Percentiles rank a stretch among this genome's conserved stretches.
These are phyloP conservation scores for Linnemannia schmuckeri DNA, from an alignment of 192 early-diverging fungal genomes.

Conservation along the genomic window DNA sequence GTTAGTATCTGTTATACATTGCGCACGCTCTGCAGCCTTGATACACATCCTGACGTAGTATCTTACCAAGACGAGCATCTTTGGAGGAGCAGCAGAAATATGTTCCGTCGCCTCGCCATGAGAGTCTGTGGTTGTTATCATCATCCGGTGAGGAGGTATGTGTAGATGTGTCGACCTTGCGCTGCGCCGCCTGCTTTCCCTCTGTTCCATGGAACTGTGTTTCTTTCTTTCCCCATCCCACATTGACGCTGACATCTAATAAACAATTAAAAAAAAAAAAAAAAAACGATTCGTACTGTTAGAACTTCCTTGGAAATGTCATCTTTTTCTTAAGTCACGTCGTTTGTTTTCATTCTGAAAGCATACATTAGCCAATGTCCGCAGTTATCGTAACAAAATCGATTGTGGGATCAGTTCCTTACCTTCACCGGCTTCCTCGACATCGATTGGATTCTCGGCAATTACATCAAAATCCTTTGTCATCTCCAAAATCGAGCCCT, in stretches of 20 bases:
- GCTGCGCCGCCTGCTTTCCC: conserved; percentile 81
- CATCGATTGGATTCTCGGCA: conserved; percentile 81
- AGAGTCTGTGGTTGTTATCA: conserved; percentile 78
- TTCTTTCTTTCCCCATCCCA: conserved; percentile 98
- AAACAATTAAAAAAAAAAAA: neutral
- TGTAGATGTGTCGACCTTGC: conserved; percentile 56
- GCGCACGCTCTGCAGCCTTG: neutral
- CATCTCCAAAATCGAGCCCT: conserved; percentile 84
- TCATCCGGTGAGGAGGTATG: conserved; percentile 71
- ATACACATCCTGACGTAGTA: neutral
- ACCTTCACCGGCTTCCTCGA: conserved; percentile 79
- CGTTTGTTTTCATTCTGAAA: neutral
- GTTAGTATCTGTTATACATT: neutral
- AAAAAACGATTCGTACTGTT: neutral
- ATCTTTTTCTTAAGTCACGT: neutral
- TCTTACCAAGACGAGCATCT: conserved; percentile 60
- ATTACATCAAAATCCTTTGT: conserved; percentile 95
- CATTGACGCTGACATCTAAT: conserved; percentile 73
- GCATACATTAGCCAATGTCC: neutral
- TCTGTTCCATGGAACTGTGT: conserved; percentile 97
- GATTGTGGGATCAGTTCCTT: neutral
- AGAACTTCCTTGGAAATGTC: neutral
- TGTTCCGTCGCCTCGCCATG: conserved; percentile 93
- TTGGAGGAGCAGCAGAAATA: conserved; percentile 85
- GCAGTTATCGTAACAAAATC: neutral